Evolutionary conservation across 495 filamentous ascomycete genomes (phyloP).

Genomic region (Chlorociboria aeruginascens): DNA sequence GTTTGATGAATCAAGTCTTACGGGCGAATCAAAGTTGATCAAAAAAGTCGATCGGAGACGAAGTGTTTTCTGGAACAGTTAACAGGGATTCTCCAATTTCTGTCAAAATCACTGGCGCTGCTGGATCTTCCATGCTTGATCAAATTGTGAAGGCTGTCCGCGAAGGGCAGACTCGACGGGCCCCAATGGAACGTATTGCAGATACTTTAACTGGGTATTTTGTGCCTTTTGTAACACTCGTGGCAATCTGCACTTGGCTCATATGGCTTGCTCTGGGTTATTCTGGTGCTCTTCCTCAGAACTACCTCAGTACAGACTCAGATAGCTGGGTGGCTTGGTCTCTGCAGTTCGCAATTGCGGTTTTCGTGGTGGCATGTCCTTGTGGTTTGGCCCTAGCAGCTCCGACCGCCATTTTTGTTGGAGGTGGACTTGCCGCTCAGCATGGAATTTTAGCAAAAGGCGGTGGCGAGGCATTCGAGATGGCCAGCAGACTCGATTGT

Average conservation of each 20-base stretch:
- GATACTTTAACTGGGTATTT: constrained; percentile 83
- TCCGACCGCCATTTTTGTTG: constrained; percentile 85
- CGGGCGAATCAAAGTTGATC: constrained; percentile 71
- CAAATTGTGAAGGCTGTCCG: constrained; percentile 80
- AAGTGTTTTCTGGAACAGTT: constrained; percentile 73
- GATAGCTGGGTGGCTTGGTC: constrained; percentile 83
- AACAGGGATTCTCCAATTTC: constrained; percentile 63
- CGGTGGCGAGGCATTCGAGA: constrained; percentile 88
- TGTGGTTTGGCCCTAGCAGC: constrained; percentile 86
- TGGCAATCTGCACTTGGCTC: constrained; percentile 73
- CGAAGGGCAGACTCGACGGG: constrained; percentile 80
- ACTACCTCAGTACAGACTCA: constrained; percentile 50
- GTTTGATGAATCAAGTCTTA: constrained; percentile 84
- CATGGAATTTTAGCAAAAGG: constrained; percentile 85
- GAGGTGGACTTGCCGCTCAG: constrained; percentile 73
- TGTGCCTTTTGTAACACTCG: constrained; percentile 67
- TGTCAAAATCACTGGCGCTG: constrained; percentile 53
- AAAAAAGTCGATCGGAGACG: constrained; percentile 54
- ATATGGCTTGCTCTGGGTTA: constrained; percentile 69
- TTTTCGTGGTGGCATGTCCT: constrained; percentile 89
- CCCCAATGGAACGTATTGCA: constrained; percentile 75
- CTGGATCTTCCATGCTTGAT: constrained; percentile 78
- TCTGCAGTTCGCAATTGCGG: constrained; percentile 81
- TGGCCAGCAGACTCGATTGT: constrained; percentile 71
- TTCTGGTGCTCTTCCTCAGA: constrained; percentile 48